These are phyloP conservation scores for Yarrowia sp. DNA, from an alignment of 805 yeast species.

Conservation along the genomic window DNA sequence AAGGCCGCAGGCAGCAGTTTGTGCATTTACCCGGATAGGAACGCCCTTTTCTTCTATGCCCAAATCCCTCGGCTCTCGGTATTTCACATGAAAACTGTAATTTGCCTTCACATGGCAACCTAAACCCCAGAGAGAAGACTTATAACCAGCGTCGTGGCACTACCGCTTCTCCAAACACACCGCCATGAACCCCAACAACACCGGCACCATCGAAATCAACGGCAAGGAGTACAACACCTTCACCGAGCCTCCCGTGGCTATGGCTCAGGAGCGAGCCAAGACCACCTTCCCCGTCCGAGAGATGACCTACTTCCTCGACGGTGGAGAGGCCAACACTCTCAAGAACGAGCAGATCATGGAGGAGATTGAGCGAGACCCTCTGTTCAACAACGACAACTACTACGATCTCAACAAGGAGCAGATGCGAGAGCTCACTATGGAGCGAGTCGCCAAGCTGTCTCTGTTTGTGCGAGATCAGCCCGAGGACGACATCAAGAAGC, in stretches of 20 bases:
- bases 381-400: conserved; percentile 45
- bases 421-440: conserved; percentile 42
- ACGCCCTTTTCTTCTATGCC: neutral
- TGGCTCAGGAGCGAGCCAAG: conserved; percentile 44
- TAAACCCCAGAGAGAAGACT: conserved; percentile 12
- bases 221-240: conserved; percentile 32
- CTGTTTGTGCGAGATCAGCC: conserved; percentile 31
- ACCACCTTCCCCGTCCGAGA: conserved; percentile 42
- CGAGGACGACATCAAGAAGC: conserved; percentile 35
- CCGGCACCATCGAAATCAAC: conserved; percentile 24
- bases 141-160: neutral
- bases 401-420: conserved; percentile 50
- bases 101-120: conserved; percentile 6
- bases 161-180: neutral
- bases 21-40: neutral
- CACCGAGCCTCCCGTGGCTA: conserved; percentile 40
- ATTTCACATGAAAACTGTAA: conserved; percentile 13
- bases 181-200: conserved; percentile 22
- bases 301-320: conserved; percentile 47
- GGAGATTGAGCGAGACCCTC: conserved; percentile 56
- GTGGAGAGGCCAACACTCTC: conserved; percentile 44
- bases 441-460: conserved; percentile 37
- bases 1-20: neutral
- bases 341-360: conserved; percentile 42
- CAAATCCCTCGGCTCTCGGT: conserved; percentile 13